Percentiles rank a stretch among this genome's conserved stretches.
Conservation (phyloP, 208 protist species). For the Trypanosoma cruzi region DNA sequence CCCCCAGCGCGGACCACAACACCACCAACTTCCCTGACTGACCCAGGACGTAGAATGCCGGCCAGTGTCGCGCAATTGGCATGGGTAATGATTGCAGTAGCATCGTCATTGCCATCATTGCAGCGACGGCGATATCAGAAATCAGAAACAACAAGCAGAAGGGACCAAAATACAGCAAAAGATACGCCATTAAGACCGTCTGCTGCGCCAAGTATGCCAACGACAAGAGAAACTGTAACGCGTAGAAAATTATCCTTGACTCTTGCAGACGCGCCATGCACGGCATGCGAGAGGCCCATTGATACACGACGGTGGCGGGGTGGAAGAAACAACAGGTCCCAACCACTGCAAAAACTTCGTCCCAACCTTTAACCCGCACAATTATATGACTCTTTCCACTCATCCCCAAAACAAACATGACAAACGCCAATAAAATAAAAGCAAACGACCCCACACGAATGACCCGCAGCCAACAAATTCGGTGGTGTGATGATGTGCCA, state of each 20-base stretch:
- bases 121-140: conserved; percentile 14
- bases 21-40: conserved; percentile 18
- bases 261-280: not conserved
- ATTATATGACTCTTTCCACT: not conserved
- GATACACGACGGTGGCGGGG: not conserved
- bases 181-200: conserved; percentile 11
- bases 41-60: conserved; percentile 12
- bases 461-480: not conserved
- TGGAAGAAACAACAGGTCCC: conserved; percentile 17
- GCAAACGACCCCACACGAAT: not conserved
- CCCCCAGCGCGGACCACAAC: conserved; percentile 9
- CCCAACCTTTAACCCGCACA: conserved; percentile 16
- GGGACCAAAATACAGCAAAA: conserved; percentile 6
- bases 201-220: conserved; percentile 23
- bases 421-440: conserved; percentile 8
- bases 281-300: not conserved
- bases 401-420: conserved; percentile 21
- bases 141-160: conserved; percentile 21
- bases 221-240: conserved; percentile 6
- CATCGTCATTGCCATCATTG: conserved; percentile 2
- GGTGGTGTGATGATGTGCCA: not conserved
- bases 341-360: conserved; percentile 28
- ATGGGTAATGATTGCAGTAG: not conserved
- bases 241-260: not conserved
- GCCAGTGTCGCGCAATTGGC: conserved; percentile 1